A percentile compares a stretch with the other conserved stretches of the same genome.
Conservation (phyloP, 768 basidiomycete species). For the Rhodotorula sphaerocarpa region DNA sequence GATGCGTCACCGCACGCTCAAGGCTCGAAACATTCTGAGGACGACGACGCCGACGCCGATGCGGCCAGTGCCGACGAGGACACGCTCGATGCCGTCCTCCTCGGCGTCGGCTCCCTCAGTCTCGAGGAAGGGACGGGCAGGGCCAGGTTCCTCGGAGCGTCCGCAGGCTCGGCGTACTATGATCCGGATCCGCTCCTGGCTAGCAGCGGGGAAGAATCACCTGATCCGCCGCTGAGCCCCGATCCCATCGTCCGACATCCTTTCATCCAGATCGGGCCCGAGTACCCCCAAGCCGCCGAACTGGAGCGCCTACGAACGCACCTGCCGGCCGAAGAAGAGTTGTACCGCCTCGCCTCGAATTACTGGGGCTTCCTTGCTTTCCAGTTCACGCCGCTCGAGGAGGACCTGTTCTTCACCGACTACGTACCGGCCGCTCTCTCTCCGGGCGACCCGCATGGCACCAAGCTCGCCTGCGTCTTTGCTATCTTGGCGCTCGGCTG, state of each 20-base stretch:
- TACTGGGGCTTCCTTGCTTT: slow-evolving; percentile 23
- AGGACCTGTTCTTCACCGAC: neutral
- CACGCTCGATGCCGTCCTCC: neutral
- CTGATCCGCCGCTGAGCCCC: too few relatives aligned
- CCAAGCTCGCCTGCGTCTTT: slow-evolving; percentile 58
- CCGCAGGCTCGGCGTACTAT: slow-evolving; percentile 11
- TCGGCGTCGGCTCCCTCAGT: slow-evolving; percentile 23
- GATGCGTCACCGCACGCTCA: too few relatives aligned
- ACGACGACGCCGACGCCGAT: too few relatives aligned
- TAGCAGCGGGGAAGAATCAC: neutral
- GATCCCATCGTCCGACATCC: neutral
- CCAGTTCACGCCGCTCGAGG: slow-evolving; percentile 15
- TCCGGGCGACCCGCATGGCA: slow-evolving; percentile 40
- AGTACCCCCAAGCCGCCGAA: slow-evolving; percentile 4
- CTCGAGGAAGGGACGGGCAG: slow-evolving; percentile 5
- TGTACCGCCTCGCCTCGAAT: slow-evolving; percentile 2
- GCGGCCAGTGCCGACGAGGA: too few relatives aligned
- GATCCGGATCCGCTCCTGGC: neutral
- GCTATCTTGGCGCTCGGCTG: slow-evolving; percentile 59
- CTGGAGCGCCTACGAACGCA: slow-evolving; percentile 8
- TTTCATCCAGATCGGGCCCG: slow-evolving; percentile 8
- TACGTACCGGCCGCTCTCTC: slow-evolving; percentile 9
- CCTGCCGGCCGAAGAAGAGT: slow-evolving; percentile 8
- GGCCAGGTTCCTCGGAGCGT: slow-evolving; percentile 23
- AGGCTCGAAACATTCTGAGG: too few relatives aligned